Evolutionary conservation across 2,329 filamentous ascomycete genomes (phyloP).

Genomic region (Colletotrichum musae): DNA sequence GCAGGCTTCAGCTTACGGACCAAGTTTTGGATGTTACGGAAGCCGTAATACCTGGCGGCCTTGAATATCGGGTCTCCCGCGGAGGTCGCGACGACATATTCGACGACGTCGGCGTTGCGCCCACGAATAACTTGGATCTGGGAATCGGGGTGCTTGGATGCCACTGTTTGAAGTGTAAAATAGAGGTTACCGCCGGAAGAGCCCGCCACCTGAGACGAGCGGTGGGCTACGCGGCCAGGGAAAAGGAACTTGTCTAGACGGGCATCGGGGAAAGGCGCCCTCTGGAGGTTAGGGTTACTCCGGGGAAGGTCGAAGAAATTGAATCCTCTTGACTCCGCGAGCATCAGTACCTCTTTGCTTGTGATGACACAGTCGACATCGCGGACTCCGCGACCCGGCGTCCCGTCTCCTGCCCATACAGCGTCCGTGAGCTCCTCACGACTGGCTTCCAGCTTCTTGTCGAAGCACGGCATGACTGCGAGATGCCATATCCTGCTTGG

Average conservation of each 20-base stretch:
- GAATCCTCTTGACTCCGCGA: slow-evolving; percentile 85
- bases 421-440: slow-evolving; percentile 90
- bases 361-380: slow-evolving; percentile 99
- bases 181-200: slow-evolving; percentile 92
- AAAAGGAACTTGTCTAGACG: slow-evolving; percentile 82
- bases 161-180: slow-evolving; percentile 84
- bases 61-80: slow-evolving; percentile 76
- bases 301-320: slow-evolving; percentile 80
- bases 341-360: slow-evolving; percentile 91
- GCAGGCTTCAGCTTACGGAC: slow-evolving; percentile 92
- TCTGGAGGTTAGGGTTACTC: slow-evolving; percentile 64
- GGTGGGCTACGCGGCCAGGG: slow-evolving; percentile 60
- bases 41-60: slow-evolving; percentile 94
- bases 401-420: slow-evolving; percentile 73
- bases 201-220: slow-evolving; percentile 72
- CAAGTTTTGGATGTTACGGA: slow-evolving; percentile 98
- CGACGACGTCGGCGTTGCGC: slow-evolving; percentile 91
- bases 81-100: slow-evolving; percentile 78
- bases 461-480: slow-evolving; percentile 98
- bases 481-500: slow-evolving; percentile 93
- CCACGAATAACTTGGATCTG: slow-evolving; percentile 80
- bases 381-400: slow-evolving; percentile 72
- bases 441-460: slow-evolving; percentile 98
- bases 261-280: slow-evolving; percentile 79
- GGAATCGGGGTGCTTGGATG: slow-evolving; percentile 79